These are phyloP conservation scores for Pythium insidiosum DNA, from an alignment of 352 stramenopile species.

Conservation along the genomic window DNA sequence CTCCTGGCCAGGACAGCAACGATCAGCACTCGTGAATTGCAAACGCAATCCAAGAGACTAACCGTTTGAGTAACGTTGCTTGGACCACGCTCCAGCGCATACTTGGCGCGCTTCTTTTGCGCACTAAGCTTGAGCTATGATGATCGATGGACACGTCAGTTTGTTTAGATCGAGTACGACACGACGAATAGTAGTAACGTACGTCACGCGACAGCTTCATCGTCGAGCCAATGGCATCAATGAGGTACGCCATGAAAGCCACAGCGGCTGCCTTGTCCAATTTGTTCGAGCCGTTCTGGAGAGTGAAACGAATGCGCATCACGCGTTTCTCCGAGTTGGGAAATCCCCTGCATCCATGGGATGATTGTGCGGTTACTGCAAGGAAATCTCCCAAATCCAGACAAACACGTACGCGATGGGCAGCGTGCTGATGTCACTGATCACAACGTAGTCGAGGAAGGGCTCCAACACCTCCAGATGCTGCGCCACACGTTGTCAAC, in stretches of 20 bases:
- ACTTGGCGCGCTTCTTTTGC: slow-evolving; percentile 67
- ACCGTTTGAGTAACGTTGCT: too few relatives aligned
- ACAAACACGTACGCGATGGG: slow-evolving; percentile 35
- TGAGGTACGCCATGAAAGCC: slow-evolving; percentile 33
- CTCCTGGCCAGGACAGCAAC: too few relatives aligned
- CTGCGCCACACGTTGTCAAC: too few relatives aligned
- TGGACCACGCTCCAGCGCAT: slow-evolving; percentile 45
- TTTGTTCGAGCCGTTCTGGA: slow-evolving; percentile 48
- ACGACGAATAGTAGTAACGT: too few relatives aligned
- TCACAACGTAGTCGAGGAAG: slow-evolving; percentile 66
- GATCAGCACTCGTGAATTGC: too few relatives aligned
- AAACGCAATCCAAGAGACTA: too few relatives aligned
- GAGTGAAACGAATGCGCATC: slow-evolving; percentile 55
- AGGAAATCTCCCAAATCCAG: background rate
- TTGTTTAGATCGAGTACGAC: too few relatives aligned
- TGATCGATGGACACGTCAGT: background rate
- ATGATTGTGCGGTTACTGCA: background rate
- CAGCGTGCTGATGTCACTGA: slow-evolving; percentile 70
- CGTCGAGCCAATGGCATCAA: slow-evolving; percentile 58
- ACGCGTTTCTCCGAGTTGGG: slow-evolving; percentile 52
- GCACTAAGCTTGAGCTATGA: slow-evolving; percentile 58
- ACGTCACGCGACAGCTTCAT: slow-evolving; percentile 76
- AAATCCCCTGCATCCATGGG: slow-evolving; percentile 37
- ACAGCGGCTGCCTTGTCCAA: slow-evolving; percentile 42
- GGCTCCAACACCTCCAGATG: slow-evolving; percentile 54